Evolutionary conservation across 208 protist species (phyloP).

Genomic region (Balamuthia mandrillaris): DNA sequence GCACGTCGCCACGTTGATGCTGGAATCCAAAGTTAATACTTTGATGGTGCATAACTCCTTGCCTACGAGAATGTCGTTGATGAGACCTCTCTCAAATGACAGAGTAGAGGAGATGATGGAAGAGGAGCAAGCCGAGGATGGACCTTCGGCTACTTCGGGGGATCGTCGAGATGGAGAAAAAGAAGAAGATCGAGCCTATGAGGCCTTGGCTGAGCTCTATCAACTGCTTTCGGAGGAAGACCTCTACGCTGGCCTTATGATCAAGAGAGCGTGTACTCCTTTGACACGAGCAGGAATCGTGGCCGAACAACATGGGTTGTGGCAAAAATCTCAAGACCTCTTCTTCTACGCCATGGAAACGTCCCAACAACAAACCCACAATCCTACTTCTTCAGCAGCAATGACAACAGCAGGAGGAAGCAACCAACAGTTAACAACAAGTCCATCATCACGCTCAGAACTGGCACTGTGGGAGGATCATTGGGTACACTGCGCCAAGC

Average conservation of each 20-base stretch:
- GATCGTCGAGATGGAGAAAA: background rate
- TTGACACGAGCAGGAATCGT: background rate
- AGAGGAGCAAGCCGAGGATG: too few relatives aligned
- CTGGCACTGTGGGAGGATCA: background rate
- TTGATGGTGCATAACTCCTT: too few relatives aligned
- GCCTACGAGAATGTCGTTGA: too few relatives aligned
- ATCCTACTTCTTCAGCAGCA: background rate
- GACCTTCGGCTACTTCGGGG: background rate
- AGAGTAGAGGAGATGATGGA: too few relatives aligned
- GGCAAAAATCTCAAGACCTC: slow-evolving; percentile 8
- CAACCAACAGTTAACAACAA: background rate
- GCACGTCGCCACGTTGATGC: background rate
- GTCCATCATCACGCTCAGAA: background rate
- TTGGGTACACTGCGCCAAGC: slow-evolving; percentile 29
- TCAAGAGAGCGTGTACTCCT: background rate
- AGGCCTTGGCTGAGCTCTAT: slow-evolving; percentile 1
- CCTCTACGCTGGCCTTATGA: background rate
- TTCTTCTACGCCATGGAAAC: background rate
- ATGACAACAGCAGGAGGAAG: background rate
- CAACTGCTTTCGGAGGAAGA: slow-evolving; percentile 7
- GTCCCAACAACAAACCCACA: background rate
- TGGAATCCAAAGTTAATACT: too few relatives aligned
- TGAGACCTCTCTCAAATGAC: too few relatives aligned
- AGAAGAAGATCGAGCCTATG: background rate
- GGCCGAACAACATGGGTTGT: slow-evolving; percentile 9